Base-by-base conservation (phyloP, 148 eudicot genomes). In the Heliosperma pusillum region DNA sequence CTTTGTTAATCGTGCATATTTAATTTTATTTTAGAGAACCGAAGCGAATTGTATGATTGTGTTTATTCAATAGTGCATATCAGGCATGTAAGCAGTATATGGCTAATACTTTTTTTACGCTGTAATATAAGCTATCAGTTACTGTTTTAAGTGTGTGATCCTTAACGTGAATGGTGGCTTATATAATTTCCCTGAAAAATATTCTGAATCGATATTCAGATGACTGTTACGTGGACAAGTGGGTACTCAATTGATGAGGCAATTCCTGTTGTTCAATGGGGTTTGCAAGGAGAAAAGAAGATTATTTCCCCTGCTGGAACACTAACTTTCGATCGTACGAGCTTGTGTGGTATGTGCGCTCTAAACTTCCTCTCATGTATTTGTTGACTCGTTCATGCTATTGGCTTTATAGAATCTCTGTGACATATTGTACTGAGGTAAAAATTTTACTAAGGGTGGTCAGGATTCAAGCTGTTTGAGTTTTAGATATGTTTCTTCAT, bases 181-280 rank as follows among this genome's bases (percentile, higher is more conserved):
- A 13, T n/a, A 20, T n/a, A 9, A 58, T 59, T 22, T 59, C 10
- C 25, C 7, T 61, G 29, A 61, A 61, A 17, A 17, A 33, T 66
- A 16, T 17, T 63, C 66, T 76, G 30, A 44, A 24, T 58, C 25
- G 24, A 40, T 21, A 4, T 68, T n/a, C 80, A 77, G 83, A 81
- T 81, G 83, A 73, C 80, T 33, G 80, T 81, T 0, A 81, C 80
- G 12, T 77, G 83, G 83, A 81, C 83, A 24, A 81, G 83, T 63
- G 83, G 83, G 22, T 81, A 77, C 60, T 58, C 56, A 22, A 81
- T 81, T 21, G 58, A 70, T 52, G 83, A 81, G 44, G 74, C 83
- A 17, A 69, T 65, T 45, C 77, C 83, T 68, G 64, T 73, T 52
- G 83, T 81, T 16, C 74, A 81, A 58, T 81, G 83, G 80, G 80